Conservation (phyloP, 2,329 filamentous ascomycete species). For the Fusarium cicatricum region DNA sequence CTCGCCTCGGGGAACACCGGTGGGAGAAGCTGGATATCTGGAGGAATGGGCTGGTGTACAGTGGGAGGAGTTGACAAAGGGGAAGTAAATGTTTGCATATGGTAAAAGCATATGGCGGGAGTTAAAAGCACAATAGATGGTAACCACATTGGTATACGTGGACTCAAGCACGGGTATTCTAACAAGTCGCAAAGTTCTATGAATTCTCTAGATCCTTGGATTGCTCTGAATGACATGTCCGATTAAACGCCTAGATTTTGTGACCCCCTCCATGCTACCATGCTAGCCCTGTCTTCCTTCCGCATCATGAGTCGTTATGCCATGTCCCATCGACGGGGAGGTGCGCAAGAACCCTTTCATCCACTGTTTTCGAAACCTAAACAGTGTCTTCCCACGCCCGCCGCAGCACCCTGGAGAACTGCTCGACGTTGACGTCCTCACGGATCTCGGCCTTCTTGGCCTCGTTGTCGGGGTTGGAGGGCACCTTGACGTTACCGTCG, state of each 20-base stretch:
- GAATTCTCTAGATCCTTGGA: constrained; percentile 44
- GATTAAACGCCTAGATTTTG: constrained; percentile 49
- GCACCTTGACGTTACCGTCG: constrained; percentile 74
- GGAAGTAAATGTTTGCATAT: constrained; percentile 36
- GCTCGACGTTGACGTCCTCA: constrained; percentile 92
- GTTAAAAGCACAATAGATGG: constrained; percentile 10
- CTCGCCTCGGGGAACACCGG: constrained; percentile 62
- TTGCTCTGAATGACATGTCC: constrained; percentile 49
- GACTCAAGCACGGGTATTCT: constrained; percentile 27
- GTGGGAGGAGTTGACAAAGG: constrained; percentile 80
- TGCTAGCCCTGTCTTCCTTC: constrained; percentile 40
- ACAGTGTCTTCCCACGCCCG: constrained; percentile 81
- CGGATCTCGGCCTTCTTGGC: constrained; percentile 94
- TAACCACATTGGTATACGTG: constrained; percentile 9
- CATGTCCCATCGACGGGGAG: constrained; percentile 38
- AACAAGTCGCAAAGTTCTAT: constrained; percentile 44
- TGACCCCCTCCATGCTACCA: constrained; percentile 44
- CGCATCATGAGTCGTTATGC: constrained; percentile 44
- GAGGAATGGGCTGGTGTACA: constrained; percentile 99
- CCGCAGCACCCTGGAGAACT: constrained; percentile 81
- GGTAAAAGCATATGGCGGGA: constrained; percentile 3
- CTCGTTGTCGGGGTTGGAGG: constrained; percentile 96
- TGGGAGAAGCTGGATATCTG: constrained; percentile 76
- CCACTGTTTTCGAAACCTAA: constrained; percentile 37
- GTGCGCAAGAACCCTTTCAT: constrained; percentile 30